Evolutionary conservation across 2,329 filamentous ascomycete genomes (phyloP), one percentile per base, ranked within the genome.

Genomic region (Trichoderma endophyticum): DNA sequence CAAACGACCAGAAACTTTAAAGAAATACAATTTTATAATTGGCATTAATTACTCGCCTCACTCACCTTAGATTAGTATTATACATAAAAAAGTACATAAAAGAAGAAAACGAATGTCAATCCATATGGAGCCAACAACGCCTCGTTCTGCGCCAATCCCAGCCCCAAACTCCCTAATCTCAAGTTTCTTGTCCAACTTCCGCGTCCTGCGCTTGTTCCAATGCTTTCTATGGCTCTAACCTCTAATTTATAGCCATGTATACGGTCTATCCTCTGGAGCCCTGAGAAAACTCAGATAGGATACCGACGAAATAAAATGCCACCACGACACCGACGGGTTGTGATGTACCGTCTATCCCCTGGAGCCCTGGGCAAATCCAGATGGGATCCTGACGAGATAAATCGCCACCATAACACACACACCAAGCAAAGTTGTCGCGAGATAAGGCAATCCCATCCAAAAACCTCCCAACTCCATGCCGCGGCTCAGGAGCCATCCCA

Each of bases 361-460:
- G n/a, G 15, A 43, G 6, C 28, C 36, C 21, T 77, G 76, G 3
- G 71, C 75, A 24, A 74, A 60, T 2, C 73, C 75, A 4, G 26
- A 30, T 0, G 80, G 79, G 6, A 81, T 51, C 64, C 73, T 77
- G n/a, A 79, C 78, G 0, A 64, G 21, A 63, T 79, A 81, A 9
- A 84, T 73, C 2, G 83, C 75, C 1, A 70, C 51, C 4, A 79
- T 77, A 0, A 79, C 77, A 1, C 78, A 48, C 4, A 75, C 21
- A 0, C 81, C 80, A 59, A 84, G 75, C 2, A 75, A 60, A 0
- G 81, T 81, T 0, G 83, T 77, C 3, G 80, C 77, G 14, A 85
- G 74, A 68, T 85, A 88, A 0, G 86, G 86, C 73, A 89, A 75
- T 0, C 87, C 88, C 34, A 84, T 79, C 83, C 83, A 87, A 0